Evolutionary conservation across 1,139 yeast species (phyloP).

Genomic region (Geotrichum klebahnii): DNA sequence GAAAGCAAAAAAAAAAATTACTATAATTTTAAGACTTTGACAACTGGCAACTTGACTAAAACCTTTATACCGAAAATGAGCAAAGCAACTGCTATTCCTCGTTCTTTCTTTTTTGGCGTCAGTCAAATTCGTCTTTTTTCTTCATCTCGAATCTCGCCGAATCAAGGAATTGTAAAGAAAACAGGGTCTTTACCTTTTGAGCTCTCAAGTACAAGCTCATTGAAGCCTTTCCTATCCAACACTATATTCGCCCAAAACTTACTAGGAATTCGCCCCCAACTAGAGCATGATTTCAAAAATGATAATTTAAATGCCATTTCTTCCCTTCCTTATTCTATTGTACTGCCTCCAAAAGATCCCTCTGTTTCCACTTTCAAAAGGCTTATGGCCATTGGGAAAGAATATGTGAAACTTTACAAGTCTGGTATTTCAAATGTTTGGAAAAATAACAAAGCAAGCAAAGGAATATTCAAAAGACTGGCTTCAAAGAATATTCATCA

Average conservation of each 20-base stretch:
- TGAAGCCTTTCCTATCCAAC: neutral
- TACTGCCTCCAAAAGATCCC: slow-evolving; percentile 12
- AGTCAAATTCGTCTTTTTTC: neutral
- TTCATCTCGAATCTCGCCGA: too few species aligned
- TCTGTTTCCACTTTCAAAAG: slow-evolving; percentile 11
- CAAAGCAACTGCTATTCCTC: too few species aligned
- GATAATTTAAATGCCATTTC: slow-evolving; percentile 15
- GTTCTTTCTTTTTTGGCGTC: neutral
- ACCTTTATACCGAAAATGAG: too few species aligned
- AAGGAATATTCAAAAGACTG: slow-evolving; percentile 5
- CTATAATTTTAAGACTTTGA: neutral
- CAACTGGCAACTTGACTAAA: neutral
- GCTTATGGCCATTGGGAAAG: slow-evolving; percentile 33
- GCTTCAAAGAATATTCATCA: slow-evolving; percentile 22
- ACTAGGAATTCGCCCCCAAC: slow-evolving; percentile 1
- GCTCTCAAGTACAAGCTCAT: neutral
- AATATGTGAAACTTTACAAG: slow-evolving; percentile 36
- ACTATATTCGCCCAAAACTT: slow-evolving; percentile 18
- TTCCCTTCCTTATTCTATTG: slow-evolving; percentile 19
- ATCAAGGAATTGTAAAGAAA: neutral
- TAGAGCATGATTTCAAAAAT: neutral
- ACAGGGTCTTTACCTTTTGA: slow-evolving; percentile 1
- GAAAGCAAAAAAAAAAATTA: neutral
- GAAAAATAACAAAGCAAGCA: slow-evolving; percentile 31
- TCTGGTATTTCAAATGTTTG: slow-evolving; percentile 38